Conservation (phyloP, 495 filamentous ascomycete species). For the Tuber microsphaerosporum region DNA sequence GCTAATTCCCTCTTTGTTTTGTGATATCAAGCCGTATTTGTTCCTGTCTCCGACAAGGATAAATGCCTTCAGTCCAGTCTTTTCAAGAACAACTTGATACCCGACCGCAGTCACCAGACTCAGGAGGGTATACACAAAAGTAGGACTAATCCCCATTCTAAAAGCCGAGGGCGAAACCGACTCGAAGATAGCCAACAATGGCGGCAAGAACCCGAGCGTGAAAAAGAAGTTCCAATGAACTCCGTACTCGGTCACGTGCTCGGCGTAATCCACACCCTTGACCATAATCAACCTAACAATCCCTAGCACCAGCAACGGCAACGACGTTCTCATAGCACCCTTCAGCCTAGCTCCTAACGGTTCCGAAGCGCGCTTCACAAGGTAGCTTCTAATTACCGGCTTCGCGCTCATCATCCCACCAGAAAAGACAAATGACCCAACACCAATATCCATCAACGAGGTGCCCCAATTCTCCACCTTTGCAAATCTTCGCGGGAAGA, state of each 20-base stretch:
- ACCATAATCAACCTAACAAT: slow-evolving; percentile 76
- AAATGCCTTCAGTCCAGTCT: slow-evolving; percentile 68
- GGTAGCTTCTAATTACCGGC: slow-evolving; percentile 66
- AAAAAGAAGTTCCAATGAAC: slow-evolving; percentile 99
- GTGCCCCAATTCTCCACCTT: slow-evolving; percentile 99
- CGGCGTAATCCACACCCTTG: slow-evolving; percentile 90
- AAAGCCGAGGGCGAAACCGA: slow-evolving; percentile 51
- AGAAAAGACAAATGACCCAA: slow-evolving; percentile 95
- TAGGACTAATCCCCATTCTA: slow-evolving; percentile 5
- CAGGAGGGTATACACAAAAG: slow-evolving; percentile 55
- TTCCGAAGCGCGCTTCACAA: slow-evolving; percentile 37
- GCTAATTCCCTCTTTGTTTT: slow-evolving; percentile 89
- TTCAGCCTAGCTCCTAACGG: slow-evolving; percentile 53
- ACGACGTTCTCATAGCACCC: slow-evolving; percentile 64
- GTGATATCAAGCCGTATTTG: slow-evolving; percentile 58
- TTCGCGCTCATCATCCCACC: slow-evolving; percentile 86
- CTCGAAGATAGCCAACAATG: slow-evolving; percentile 82
- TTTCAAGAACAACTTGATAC: slow-evolving; percentile 72
- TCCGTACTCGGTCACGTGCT: slow-evolving; percentile 96
- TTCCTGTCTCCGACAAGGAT: slow-evolving; percentile 76
- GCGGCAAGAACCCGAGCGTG: slow-evolving; percentile 80
- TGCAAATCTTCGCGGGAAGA: slow-evolving; percentile 89
- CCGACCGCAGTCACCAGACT: slow-evolving; percentile 56
- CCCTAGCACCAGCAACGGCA: slow-evolving; percentile 76
- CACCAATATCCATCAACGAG: slow-evolving; percentile 94